phyloP scores from a whole-genome alignment of 257 asterid species.

The Thymus quinquecostatus region DNA sequence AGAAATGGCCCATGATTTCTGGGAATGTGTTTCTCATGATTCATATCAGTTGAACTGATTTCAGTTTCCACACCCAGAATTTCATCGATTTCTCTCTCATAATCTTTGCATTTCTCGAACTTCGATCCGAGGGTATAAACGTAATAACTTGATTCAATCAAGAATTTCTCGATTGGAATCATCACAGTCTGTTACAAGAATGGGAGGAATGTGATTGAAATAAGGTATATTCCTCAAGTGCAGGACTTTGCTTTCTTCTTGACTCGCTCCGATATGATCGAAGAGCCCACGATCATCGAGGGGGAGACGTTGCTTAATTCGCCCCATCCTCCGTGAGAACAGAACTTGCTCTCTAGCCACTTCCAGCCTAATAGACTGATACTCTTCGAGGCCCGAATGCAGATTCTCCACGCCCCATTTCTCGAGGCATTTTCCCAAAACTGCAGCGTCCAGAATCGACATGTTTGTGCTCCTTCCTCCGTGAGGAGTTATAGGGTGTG shows the following conservation, averaged over 20 bases:
- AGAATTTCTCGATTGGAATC: background rate
- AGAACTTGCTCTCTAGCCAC: constrained; percentile 62
- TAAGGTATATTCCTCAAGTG: constrained; percentile 68
- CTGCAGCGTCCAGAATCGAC: constrained; percentile 81
- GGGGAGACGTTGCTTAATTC: constrained; percentile 64
- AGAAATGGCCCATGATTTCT: constrained; percentile 30
- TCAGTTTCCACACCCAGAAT: background rate
- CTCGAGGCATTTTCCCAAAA: constrained; percentile 67
- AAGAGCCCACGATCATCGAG: constrained; percentile 46
- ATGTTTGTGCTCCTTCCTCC: constrained; percentile 85
- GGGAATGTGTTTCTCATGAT: constrained; percentile 48
- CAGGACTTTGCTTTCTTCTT: constrained; percentile 54
- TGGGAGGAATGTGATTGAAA: constrained; percentile 50
- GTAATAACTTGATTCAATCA: background rate
- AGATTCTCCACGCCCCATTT: constrained; percentile 58
- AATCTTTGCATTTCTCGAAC: background rate
- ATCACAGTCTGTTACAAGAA: constrained; percentile 28
- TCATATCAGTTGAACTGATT: constrained; percentile 23
- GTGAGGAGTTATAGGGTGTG: constrained; percentile 81
- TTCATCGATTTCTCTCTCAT: background rate
- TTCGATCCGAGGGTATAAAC: too few species aligned
- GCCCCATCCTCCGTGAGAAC: constrained; percentile 66
- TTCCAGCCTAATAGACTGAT: constrained; percentile 61
- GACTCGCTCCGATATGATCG: constrained; percentile 49
- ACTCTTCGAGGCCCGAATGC: constrained; percentile 60